Percentiles rank a stretch among this genome's conserved stretches.
phyloP scores from a whole-genome alignment of 1,139 yeast species.

The Diutina rugosa region DNA sequence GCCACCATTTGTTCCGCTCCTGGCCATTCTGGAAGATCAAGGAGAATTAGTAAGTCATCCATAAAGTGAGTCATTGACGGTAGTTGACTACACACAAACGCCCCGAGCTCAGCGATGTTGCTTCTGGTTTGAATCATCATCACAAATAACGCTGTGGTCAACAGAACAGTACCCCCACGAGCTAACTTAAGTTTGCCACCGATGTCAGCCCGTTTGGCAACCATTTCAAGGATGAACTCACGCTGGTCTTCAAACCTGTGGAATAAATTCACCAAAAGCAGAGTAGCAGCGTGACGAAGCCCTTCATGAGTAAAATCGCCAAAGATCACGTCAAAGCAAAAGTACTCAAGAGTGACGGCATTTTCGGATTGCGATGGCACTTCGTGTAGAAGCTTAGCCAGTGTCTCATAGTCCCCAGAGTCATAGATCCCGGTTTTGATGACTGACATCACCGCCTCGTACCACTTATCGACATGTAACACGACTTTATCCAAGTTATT shows the following conservation, averaged over 20 bases:
- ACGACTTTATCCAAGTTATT: not conserved
- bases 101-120: not conserved
- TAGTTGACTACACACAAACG: not conserved
- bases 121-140: not conserved
- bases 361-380: not conserved
- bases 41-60: not conserved
- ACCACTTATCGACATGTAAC: not conserved
- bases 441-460: not conserved
- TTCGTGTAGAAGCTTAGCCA: not conserved
- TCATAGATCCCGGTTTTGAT: not conserved
- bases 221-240: not conserved
- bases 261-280: not conserved
- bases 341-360: not conserved
- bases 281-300: not conserved
- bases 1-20: not conserved
- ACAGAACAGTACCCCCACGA: not conserved
- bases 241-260: not conserved
- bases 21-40: slow-evolving; percentile 1
- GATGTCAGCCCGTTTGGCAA: not conserved
- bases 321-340: not conserved
- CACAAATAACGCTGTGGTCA: not conserved
- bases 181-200: not conserved
- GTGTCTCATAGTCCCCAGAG: not conserved
- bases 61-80: not conserved
- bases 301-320: not conserved